A percentile compares a stretch with the other conserved stretches of the same genome.
Conservation (phyloP, 1,284 basidiomycete species). For the Apiotrichum gamsii region DNA sequence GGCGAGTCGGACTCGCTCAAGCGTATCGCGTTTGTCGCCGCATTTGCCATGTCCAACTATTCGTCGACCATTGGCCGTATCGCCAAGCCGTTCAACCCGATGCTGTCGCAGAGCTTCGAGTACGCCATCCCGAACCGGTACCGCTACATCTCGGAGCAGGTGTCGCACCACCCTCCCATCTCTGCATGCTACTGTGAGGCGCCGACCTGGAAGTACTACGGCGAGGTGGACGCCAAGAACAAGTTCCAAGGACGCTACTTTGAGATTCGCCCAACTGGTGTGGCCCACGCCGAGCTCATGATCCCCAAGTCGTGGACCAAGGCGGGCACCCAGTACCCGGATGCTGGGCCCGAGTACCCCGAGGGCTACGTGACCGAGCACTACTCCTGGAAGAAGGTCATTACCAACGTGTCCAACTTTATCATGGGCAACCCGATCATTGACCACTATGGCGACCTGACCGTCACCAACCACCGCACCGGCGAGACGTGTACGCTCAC, state of each 20-base stretch:
- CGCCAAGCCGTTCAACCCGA: constrained; percentile 82
- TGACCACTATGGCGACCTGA: constrained; percentile 95
- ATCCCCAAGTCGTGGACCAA: constrained; percentile 60
- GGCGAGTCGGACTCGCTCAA: constrained; percentile 69
- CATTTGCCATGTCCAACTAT: constrained; percentile 96
- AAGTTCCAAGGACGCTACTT: constrained; percentile 95
- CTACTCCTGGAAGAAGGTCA: constrained; percentile 64
- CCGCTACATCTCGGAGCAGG: constrained; percentile 89
- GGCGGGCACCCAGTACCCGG: constrained; percentile 36
- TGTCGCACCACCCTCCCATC: constrained; percentile 93
- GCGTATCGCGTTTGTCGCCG: constrained; percentile 87
- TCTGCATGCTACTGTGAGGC: constrained; percentile 95
- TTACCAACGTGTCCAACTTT: constrained; percentile 87
- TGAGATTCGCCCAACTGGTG: constrained; percentile 90
- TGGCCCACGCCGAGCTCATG: constrained; percentile 81
- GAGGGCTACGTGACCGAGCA: constrained; percentile 41
- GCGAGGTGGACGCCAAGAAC: constrained; percentile 73
- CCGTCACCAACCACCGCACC: constrained; percentile 84
- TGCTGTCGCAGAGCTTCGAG: constrained; percentile 82
- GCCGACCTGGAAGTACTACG: constrained; percentile 83
- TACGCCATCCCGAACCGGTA: constrained; percentile 87
- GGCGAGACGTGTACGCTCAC: constrained; percentile 83
- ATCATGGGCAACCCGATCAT: constrained; percentile 89
- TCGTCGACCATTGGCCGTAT: constrained; percentile 90
- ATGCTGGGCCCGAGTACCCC: constrained; percentile 37